phyloP scores from a whole-genome alignment of 371 early-diverging fungal genomes.

The Mucor racemosus region DNA sequence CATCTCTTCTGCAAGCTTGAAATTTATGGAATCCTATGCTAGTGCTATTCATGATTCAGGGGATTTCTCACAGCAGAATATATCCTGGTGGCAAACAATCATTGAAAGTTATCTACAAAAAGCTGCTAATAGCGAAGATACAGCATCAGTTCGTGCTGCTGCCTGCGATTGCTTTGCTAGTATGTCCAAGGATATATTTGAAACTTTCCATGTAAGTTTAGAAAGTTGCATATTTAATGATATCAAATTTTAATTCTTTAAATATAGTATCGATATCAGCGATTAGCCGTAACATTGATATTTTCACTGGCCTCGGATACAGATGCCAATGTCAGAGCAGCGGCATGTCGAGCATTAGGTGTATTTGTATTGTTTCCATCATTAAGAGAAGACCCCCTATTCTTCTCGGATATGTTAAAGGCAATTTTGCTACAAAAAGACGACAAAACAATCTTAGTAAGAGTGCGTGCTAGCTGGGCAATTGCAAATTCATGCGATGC shows the following conservation, averaged over 20 bases:
- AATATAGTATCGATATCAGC: constrained; percentile 49
- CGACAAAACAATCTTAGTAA: constrained; percentile 61
- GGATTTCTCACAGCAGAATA: not conserved
- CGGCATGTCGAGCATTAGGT: constrained; percentile 74
- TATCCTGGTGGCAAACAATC: constrained; percentile 56
- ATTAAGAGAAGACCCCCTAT: constrained; percentile 60
- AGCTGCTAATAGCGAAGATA: constrained; percentile 45
- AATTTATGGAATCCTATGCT: constrained; percentile 48
- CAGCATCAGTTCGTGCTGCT: constrained; percentile 52
- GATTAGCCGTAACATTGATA: constrained; percentile 53
- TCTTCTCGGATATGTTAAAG: constrained; percentile 60
- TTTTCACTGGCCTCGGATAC: constrained; percentile 60
- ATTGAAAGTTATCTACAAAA: constrained; percentile 56
- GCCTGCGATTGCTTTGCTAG: constrained; percentile 70
- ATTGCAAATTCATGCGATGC: constrained; percentile 77
- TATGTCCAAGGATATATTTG: constrained; percentile 53
- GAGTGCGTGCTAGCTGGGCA: constrained; percentile 79
- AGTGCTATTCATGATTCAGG: constrained; percentile 26
- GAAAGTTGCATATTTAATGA: not conserved
- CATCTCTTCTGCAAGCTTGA: constrained; percentile 33
- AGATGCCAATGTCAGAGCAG: constrained; percentile 62
- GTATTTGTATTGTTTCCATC: constrained; percentile 66
- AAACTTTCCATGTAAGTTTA: constrained; percentile 44
- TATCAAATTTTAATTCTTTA: not conserved
- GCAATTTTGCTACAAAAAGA: constrained; percentile 48